A percentile compares a stretch with the other conserved stretches of the same genome.
phyloP scores from a whole-genome alignment of 768 basidiomycete genomes.

The Phanerodontia chrysosporium region DNA sequence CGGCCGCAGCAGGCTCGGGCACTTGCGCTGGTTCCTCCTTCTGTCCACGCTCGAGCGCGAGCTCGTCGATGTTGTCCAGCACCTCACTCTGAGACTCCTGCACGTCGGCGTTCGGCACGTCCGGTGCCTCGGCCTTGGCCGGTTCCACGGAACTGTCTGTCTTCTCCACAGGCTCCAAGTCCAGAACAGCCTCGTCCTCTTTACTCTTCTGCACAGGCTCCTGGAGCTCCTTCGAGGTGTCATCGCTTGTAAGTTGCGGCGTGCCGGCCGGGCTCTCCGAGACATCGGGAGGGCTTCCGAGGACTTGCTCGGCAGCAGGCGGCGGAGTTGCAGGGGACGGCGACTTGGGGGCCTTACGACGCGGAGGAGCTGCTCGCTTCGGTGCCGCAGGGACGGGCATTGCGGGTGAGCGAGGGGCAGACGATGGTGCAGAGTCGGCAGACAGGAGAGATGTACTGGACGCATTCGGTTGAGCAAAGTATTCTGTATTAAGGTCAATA shows the following conservation, averaged over 20 bases:
- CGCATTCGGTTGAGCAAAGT: slow-evolving; percentile 15
- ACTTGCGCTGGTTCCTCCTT: neutral
- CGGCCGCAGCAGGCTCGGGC: neutral
- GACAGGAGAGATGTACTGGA: slow-evolving; percentile 19
- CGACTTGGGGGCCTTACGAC: slow-evolving; percentile 58
- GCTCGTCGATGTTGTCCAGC: neutral
- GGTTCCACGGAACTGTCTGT: neutral
- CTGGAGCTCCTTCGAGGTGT: slow-evolving; percentile 4
- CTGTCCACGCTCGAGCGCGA: neutral
- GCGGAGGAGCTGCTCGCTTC: slow-evolving; percentile 70
- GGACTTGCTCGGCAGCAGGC: neutral
- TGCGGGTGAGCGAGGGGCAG: slow-evolving; percentile 37
- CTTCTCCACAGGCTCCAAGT: neutral
- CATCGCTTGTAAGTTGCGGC: slow-evolving; percentile 1
- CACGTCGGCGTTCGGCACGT: neutral
- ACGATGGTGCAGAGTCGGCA: slow-evolving; percentile 19
- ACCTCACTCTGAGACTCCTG: neutral
- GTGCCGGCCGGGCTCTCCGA: slow-evolving; percentile 25
- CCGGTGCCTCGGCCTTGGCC: neutral
- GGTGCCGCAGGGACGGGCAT: slow-evolving; percentile 78
- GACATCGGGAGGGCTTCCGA: slow-evolving; percentile 2
- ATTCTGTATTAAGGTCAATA: slow-evolving; percentile 9
- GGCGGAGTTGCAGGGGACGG: slow-evolving; percentile 34
- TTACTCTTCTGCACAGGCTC: slow-evolving; percentile 11
- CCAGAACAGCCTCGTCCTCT: slow-evolving; percentile 9